Conservation (phyloP, 192 early-diverging fungal species). For the Gonapodya prolifera region DNA sequence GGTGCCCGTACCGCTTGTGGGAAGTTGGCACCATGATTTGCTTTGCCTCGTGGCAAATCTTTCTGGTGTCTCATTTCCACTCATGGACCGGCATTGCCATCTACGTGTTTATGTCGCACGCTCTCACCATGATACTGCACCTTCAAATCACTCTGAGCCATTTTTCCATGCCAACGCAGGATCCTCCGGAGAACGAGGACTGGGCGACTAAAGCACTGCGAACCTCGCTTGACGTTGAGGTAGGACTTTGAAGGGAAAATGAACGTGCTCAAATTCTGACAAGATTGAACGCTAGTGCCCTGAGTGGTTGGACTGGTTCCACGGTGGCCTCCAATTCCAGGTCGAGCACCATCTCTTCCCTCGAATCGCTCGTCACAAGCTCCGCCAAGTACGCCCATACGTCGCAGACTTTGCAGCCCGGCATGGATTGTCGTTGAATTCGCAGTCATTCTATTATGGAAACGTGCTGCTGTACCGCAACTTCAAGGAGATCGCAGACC, state of each 20-base stretch:
- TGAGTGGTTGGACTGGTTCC: conserved; percentile 90
- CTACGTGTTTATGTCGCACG: conserved; percentile 68
- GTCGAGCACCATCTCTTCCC: conserved; percentile 94
- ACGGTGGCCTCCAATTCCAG: conserved; percentile 69
- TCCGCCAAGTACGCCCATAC: conserved; percentile 53
- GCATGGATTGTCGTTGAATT: conserved; percentile 58
- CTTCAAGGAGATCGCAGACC: conserved; percentile 66
- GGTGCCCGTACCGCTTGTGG: conserved; percentile 57
- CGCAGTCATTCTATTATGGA: conserved; percentile 68
- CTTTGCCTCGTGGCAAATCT: conserved; percentile 72
- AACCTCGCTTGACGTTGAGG: conserved; percentile 90
- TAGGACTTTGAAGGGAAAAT: neutral
- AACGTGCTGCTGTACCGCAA: conserved; percentile 62
- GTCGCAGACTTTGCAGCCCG: conserved; percentile 64
- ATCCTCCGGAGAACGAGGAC: conserved; percentile 49
- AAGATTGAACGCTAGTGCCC: conserved; percentile 45
- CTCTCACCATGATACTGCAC: conserved; percentile 73
- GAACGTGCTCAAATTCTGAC: neutral
- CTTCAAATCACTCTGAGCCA: conserved; percentile 94
- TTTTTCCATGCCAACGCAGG: conserved; percentile 76
- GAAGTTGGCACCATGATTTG: conserved; percentile 60
- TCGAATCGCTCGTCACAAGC: conserved; percentile 80
- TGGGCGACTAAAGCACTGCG: conserved; percentile 77
- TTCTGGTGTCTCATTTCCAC: conserved; percentile 55
- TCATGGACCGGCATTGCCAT: conserved; percentile 42